Evolutionary conservation across 345 rosid species (phyloP), one percentile per base, ranked within the genome.

Genomic region (Lepidium africanum): DNA sequence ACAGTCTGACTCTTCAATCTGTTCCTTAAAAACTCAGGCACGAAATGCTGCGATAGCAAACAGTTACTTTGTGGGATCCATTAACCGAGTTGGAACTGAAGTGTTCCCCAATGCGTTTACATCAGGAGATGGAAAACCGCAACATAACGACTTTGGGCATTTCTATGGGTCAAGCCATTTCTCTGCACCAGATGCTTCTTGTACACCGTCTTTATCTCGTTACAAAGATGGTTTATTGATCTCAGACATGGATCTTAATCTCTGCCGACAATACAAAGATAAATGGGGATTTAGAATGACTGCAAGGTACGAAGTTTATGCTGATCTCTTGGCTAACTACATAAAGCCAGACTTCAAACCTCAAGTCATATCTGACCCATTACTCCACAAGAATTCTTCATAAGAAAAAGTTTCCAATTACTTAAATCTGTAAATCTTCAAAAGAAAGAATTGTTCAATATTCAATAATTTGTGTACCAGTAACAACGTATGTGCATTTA

Each of bases 1-100:
- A 66, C 42, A 4, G 21, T 54, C 65, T 67, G n/a, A 74, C 13
- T 25, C 2, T 51, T 43, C 30, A 25, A 6, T 46, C 0, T 53
- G 7, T 43, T 43, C 16, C 16, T 35, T 17, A 4, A 0, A 21
- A 36, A 5, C 63, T 14, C 86, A 94, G 96, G 96, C 97, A 6
- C 86, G 96, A 42, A 94, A 94, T 69, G 99, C 96, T 65, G 97
- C 96, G 14, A 87, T 94, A 60, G 93, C 96, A 59, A 94, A 94
- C 67, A 94, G 90, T 73, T 94, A 89, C 77, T 94, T 87, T 65
- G 96, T 89, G n/a, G 99, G 92, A 27, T 94, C 99, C 36, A 88
- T 94, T 47, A 94, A 94, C 75, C 88, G 96, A 11, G 96, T 94
- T 60, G 99, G 99, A n/a, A 94, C 96, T 2, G 97, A 87, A 81